Conservation (phyloP, 1,284 basidiomycete genomes). For the Phylloboletellus chloephorus region DNA sequence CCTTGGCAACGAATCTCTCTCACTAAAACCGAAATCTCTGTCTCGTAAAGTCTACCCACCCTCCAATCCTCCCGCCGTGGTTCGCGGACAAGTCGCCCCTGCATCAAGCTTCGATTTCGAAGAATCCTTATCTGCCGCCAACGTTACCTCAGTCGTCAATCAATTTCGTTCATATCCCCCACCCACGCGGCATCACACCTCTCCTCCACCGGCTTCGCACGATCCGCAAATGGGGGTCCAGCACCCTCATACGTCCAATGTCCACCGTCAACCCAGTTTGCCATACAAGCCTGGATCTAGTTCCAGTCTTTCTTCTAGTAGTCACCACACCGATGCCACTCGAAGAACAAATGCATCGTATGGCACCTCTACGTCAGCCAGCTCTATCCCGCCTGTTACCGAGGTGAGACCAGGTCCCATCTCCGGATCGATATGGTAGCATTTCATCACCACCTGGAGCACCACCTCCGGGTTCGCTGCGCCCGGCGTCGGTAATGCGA, state of each 20-base stretch:
- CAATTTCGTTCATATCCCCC: conserved; percentile 29
- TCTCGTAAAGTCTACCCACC: conserved; percentile 4
- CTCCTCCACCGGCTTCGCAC: conserved; percentile 17
- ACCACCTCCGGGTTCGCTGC: conserved; percentile 14
- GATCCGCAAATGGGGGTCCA: conserved; percentile 5
- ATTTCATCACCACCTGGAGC: conserved; percentile 13
- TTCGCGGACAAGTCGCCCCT: conserved; percentile 20
- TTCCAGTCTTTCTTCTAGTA: conserved; percentile 19
- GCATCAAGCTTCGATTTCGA: conserved; percentile 24
- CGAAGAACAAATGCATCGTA: conserved; percentile 23
- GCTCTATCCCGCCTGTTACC: conserved; percentile 15
- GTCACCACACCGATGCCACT: conserved; percentile 25
- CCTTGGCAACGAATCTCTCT: conserved; percentile 18
- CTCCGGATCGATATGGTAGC: conserved; percentile 7
- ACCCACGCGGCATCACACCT: conserved; percentile 20
- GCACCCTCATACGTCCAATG: conserved; percentile 5
- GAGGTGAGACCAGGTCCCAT: conserved; percentile 21
- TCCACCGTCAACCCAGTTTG: conserved; percentile 11
- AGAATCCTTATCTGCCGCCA: conserved; percentile 28
- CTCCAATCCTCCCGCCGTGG: conserved; percentile 16
- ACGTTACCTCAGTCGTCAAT: conserved; percentile 31
- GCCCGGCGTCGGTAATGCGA: conserved; percentile 13
- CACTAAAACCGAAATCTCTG: not conserved
- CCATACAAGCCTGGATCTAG: conserved; percentile 27
- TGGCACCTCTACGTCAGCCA: conserved; percentile 21